Conservation (phyloP, 2,329 filamentous ascomycete genomes). For the Chaetomium olivaceum region DNA sequence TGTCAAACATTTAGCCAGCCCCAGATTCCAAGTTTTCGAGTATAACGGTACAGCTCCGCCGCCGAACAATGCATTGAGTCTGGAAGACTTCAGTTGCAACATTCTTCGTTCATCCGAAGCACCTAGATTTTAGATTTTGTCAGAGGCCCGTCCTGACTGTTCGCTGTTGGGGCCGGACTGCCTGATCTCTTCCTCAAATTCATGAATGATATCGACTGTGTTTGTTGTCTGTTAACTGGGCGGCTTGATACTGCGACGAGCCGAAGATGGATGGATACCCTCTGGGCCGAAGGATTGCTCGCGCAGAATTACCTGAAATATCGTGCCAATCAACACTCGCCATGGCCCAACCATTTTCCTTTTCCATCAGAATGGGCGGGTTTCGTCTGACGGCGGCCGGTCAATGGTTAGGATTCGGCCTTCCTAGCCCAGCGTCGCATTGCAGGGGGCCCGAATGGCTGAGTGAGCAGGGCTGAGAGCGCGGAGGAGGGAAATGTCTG, state of each 20-base stretch:
- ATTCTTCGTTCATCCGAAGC: constrained; percentile 4
- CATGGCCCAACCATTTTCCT: neutral
- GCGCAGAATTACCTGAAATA: neutral
- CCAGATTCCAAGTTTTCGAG: constrained; percentile 6
- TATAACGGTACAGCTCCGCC: constrained; percentile 8
- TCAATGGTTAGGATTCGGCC: neutral
- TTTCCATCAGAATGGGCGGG: neutral
- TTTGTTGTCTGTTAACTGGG: neutral
- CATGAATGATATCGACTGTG: neutral
- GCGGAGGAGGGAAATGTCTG: neutral
- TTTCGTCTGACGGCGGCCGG: constrained; percentile 1
- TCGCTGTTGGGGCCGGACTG: neutral
- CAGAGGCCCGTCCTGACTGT: neutral
- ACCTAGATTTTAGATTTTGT: neutral
- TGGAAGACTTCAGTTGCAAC: constrained; percentile 10
- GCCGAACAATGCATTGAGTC: constrained; percentile 15
- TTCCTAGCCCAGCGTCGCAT: neutral
- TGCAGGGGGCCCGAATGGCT: constrained; percentile 5
- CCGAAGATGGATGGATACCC: neutral
- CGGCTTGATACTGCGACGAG: neutral
- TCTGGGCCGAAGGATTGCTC: neutral
- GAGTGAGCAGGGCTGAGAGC: constrained; percentile 2
- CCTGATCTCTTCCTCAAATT: neutral
- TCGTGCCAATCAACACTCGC: neutral
- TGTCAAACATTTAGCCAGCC: constrained; percentile 26